Evolutionary conservation across 345 rosid genomes (phyloP).

Genomic region (Eutrema yunnanense): DNA sequence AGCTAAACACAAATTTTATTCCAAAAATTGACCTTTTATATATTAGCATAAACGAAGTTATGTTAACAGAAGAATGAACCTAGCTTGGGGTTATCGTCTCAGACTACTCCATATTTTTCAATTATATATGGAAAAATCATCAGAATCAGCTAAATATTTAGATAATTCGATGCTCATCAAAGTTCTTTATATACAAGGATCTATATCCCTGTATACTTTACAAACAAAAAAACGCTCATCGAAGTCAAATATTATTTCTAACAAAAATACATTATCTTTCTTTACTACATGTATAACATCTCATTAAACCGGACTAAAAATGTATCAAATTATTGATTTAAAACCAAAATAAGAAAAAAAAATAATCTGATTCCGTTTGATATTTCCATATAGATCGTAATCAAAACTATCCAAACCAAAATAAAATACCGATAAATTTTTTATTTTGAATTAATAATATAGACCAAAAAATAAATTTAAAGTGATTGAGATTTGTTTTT

Average conservation of each 20-base stretch:
- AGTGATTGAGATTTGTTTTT: not conserved
- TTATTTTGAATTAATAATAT: not conserved
- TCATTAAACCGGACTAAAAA: not conserved
- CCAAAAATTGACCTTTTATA: not conserved
- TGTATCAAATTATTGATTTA: not conserved
- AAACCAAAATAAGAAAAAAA: not conserved
- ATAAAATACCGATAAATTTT: too few relatives aligned
- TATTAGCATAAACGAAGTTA: too few relatives aligned
- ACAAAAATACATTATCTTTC: not conserved
- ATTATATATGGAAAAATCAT: too few relatives aligned
- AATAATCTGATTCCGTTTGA: too few relatives aligned
- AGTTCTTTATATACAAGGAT: too few relatives aligned
- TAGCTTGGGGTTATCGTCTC: too few relatives aligned
- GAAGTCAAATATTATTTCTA: not conserved
- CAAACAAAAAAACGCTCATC: not conserved
- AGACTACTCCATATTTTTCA: too few relatives aligned
- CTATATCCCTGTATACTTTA: too few relatives aligned
- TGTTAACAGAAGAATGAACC: too few relatives aligned
- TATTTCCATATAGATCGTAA: not conserved
- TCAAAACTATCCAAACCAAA: not conserved
- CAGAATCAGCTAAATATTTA: too few relatives aligned
- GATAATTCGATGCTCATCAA: too few relatives aligned
- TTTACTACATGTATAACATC: not conserved
- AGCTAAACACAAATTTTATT: not conserved
- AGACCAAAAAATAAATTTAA: not conserved